phyloP scores from a whole-genome alignment of 306 rosid genomes.

The Pyrus pyrifolia region DNA sequence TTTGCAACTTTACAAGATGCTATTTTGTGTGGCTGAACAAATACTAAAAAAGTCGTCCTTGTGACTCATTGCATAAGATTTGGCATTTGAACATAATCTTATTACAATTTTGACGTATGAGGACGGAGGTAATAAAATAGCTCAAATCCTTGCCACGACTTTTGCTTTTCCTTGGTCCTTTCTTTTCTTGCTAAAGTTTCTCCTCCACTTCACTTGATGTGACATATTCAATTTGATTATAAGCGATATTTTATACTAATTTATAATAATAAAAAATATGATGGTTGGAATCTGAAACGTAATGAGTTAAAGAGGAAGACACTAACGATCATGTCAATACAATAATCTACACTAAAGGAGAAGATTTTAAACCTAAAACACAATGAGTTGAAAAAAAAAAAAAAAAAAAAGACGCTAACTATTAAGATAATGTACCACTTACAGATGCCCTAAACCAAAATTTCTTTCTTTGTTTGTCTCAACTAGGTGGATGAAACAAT shows the following conservation, averaged over 20 bases:
- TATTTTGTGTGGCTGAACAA: too few relatives aligned
- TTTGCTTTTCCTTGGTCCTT: background rate
- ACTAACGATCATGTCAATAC: background rate
- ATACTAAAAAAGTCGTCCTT: too few relatives aligned
- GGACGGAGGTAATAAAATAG: background rate
- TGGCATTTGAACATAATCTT: background rate
- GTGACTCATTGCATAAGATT: too few relatives aligned
- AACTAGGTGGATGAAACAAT: background rate
- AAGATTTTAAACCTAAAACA: background rate
- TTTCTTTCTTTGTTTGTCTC: too few relatives aligned
- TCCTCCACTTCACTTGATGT: background rate
- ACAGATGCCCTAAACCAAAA: too few relatives aligned
- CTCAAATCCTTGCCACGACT: background rate
- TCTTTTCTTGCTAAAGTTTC: background rate
- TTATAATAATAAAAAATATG: too few relatives aligned
- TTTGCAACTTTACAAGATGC: background rate
- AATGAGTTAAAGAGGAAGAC: background rate
- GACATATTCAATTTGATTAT: too few relatives aligned
- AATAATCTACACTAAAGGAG: too few relatives aligned
- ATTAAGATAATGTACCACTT: background rate
- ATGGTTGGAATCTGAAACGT: accelerated
- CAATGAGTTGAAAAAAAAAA: too few relatives aligned
- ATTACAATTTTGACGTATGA: background rate
- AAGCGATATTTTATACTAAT: too few relatives aligned
- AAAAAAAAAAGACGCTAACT: too few relatives aligned